Evolutionary conservation across 768 basidiomycete genomes (phyloP).

Genomic region (Sarcodon sp.): DNA sequence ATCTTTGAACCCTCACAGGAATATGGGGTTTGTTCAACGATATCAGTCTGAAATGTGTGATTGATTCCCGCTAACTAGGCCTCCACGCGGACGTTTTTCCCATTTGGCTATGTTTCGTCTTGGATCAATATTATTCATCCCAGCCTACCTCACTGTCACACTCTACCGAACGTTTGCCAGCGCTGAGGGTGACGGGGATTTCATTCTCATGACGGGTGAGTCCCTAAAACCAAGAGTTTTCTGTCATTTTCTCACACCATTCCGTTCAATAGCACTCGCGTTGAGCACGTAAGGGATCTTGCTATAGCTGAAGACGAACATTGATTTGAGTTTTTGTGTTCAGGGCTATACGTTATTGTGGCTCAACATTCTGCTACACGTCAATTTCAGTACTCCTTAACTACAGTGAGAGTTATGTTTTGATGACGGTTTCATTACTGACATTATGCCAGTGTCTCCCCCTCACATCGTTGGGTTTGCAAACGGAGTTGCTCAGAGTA

Average conservation of each 20-base stretch:
- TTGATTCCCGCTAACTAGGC: slow-evolving; percentile 23
- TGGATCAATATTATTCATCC: slow-evolving; percentile 78
- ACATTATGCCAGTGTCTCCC: slow-evolving; percentile 52
- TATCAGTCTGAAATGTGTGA: neutral
- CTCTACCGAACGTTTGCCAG: slow-evolving; percentile 67
- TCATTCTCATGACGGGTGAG: slow-evolving; percentile 74
- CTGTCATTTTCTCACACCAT: neutral
- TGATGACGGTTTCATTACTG: slow-evolving; percentile 14
- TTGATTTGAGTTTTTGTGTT: neutral
- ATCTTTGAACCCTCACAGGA: slow-evolving; percentile 10
- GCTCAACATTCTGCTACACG: slow-evolving; percentile 83
- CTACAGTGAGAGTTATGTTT: slow-evolving; percentile 42
- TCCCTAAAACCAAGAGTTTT: neutral
- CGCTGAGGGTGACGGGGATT: slow-evolving; percentile 52
- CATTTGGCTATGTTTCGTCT: slow-evolving; percentile 86
- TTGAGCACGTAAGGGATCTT: slow-evolving; percentile 61
- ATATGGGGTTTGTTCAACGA: slow-evolving; percentile 18
- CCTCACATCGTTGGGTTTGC: slow-evolving; percentile 81
- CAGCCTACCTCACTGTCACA: slow-evolving; percentile 73
- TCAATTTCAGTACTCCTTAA: slow-evolving; percentile 80
- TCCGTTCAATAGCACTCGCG: slow-evolving; percentile 36
- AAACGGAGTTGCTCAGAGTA: slow-evolving; percentile 93
- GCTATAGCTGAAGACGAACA: neutral
- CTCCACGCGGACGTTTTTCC: slow-evolving; percentile 72
- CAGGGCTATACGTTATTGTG: slow-evolving; percentile 82